A percentile compares a stretch with the other conserved stretches of the same genome.
Conservation (phyloP, 179 eudicot species). For the Pouteria campechiana region DNA sequence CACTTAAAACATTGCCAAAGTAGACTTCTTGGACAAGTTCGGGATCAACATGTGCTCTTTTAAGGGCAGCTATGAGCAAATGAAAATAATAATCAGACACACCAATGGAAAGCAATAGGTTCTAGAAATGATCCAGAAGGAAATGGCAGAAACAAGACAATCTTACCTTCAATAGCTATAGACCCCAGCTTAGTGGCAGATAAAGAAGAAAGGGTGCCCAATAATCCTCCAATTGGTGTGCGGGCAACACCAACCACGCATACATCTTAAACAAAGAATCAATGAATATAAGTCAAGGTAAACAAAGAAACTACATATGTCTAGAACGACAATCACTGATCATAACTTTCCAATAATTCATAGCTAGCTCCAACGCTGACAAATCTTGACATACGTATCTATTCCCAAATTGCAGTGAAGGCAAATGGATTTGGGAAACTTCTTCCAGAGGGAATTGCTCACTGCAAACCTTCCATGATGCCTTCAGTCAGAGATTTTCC, state of each 20-base stretch:
- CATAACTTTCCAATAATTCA: background rate
- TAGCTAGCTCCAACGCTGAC: too few relatives aligned
- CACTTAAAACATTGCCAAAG: constrained; percentile 93
- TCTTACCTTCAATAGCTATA: constrained; percentile 70
- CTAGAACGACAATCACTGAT: background rate
- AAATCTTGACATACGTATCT: background rate
- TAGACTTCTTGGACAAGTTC: constrained; percentile 80
- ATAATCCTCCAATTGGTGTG: constrained; percentile 92
- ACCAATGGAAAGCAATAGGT: background rate
- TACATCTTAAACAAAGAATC: too few relatives aligned
- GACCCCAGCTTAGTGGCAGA: constrained; percentile 94
- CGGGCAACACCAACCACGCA: constrained; percentile 95
- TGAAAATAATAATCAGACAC: background rate
- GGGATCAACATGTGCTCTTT: constrained; percentile 76
- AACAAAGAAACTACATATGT: constrained; percentile 5
- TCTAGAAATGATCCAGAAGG: background rate
- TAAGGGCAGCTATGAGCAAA: constrained; percentile 61
- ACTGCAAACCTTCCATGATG: too few relatives aligned
- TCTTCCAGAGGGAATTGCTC: too few relatives aligned
- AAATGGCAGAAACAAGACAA: background rate
- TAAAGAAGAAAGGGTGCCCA: constrained; percentile 83
- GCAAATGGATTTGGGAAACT: background rate
- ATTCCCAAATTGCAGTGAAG: background rate
- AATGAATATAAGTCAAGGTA: constrained; percentile 13
- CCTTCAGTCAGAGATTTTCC: too few relatives aligned